Evolutionary conservation across 495 filamentous ascomycete genomes (phyloP), one percentile per base, ranked within the genome.

Genomic region (Penicillium paradoxum): DNA sequence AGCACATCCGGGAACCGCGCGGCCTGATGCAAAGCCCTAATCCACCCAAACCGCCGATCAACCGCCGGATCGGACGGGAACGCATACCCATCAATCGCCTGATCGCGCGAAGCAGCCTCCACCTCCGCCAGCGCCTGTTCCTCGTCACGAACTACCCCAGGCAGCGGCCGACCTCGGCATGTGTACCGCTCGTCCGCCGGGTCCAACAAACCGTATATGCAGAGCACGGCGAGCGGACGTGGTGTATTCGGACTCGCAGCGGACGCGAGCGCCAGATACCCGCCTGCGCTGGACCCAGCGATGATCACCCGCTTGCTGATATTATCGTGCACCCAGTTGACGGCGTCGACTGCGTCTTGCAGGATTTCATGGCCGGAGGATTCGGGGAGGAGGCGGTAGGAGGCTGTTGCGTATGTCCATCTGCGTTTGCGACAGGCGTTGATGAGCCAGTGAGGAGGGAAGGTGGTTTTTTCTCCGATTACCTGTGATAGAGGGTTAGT

Each of bases 401-500:
- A 53, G 8, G 51, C 22, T 18, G 51, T 41, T 30, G 51, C 51
- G 18, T 53, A 53, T 21, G 42, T 40, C 51, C 51, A 53, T 8
- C 36, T 25, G 1, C 51, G 33, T 6, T 25, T 18, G 6, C 25
- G 42, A n/a, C 51, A 53, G 17, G 51, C 51, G 25, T 53, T 41
- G 22, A 53, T 53, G 3, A 53, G 24, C 51, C 51, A 53, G 24
- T 45, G 7, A 9, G 51, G 51, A 0, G 42, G 42, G 24, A 45
- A 46, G 8, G 33, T 46, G 5, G 41, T 32, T 27, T 53, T 53
- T n/a, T 45, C 34, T n/a, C 51, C 51, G 6, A 53, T 32, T 0
- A 45, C 10, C 51, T 53, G n/a, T 4, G 17, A 11, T 4, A 6
- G 17, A 11, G 17, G 17, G 13, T 39, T 27, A 24, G 51, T 25